These are phyloP conservation scores for Medicago ruthenica DNA, from an alignment of 306 rosid genomes.

Conservation along the genomic window DNA sequence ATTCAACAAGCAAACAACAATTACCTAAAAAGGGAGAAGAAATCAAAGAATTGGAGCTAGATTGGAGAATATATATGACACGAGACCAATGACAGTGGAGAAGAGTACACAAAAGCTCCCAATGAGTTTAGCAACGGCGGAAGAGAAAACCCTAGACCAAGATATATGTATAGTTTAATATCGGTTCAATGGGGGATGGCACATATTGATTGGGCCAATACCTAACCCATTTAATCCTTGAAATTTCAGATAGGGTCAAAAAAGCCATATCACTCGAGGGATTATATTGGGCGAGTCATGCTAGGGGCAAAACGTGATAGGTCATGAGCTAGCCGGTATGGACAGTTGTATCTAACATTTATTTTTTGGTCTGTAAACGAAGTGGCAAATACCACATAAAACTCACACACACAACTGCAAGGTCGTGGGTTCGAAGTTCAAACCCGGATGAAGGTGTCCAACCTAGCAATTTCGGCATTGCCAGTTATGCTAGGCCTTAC, in stretches of 20 bases:
- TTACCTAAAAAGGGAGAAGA: not conserved
- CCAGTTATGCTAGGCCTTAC: not conserved
- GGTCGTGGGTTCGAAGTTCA: no score
- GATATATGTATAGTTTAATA: not conserved
- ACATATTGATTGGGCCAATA: constrained; percentile 13
- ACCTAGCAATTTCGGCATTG: no score
- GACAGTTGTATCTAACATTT: no score
- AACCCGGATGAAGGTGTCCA: no score
- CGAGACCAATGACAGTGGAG: not conserved
- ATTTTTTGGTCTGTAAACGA: not conserved
- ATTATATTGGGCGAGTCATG: not conserved
- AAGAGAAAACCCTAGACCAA: constrained; percentile 49
- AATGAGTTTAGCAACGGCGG: constrained; percentile 29
- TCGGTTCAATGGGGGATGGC: not conserved
- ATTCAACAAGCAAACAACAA: not conserved
- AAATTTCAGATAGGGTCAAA: not conserved
- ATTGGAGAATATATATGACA: not conserved
- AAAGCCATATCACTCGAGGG: not conserved
- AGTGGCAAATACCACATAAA: not conserved
- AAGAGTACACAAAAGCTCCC: not conserved
- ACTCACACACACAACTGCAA: no score
- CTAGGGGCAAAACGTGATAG: not conserved
- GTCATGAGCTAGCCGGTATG: no score
- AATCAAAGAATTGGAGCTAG: constrained; percentile 14
- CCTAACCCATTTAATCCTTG: not conserved